Evolutionary conservation across 2,329 filamentous ascomycete species (phyloP).

Genomic region (Furcasterigmium sp.): DNA sequence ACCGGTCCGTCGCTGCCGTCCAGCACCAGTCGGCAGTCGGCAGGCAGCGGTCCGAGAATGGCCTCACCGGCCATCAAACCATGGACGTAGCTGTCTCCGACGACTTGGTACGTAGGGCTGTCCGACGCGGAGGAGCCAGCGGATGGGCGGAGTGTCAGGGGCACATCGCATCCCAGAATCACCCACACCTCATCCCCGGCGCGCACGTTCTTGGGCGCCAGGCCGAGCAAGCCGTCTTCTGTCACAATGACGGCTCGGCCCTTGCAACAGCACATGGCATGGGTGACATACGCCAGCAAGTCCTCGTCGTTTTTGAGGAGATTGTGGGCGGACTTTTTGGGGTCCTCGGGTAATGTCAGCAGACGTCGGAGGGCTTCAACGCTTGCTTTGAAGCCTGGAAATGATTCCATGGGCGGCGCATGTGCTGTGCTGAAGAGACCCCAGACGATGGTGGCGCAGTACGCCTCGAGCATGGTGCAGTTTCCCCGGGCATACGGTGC

Average conservation of each 20-base stretch:
- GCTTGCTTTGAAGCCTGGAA: not conserved
- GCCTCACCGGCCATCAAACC: not conserved
- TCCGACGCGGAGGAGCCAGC: not conserved
- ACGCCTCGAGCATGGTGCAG: not conserved
- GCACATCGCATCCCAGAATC: not conserved
- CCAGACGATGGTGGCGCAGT: not conserved
- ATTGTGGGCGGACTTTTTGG: too few species aligned
- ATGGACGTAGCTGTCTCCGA: not conserved
- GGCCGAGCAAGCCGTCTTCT: not conserved
- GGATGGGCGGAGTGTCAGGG: not conserved
- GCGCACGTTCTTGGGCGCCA: not conserved
- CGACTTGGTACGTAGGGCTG: not conserved
- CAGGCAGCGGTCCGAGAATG: not conserved
- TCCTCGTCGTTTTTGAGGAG: too few species aligned
- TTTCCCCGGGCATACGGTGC: not conserved
- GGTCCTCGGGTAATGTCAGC: not conserved
- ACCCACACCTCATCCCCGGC: not conserved
- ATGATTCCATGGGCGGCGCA: not conserved
- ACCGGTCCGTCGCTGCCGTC: not conserved
- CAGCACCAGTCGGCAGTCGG: not conserved
- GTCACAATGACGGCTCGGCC: not conserved
- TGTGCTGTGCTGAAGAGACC: not conserved
- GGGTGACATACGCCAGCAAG: not conserved
- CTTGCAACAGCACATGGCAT: not conserved
- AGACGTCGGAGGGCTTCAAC: not conserved